These are phyloP conservation scores for Vigna mungo DNA, from an alignment of 306 rosid species.

Conservation along the genomic window DNA sequence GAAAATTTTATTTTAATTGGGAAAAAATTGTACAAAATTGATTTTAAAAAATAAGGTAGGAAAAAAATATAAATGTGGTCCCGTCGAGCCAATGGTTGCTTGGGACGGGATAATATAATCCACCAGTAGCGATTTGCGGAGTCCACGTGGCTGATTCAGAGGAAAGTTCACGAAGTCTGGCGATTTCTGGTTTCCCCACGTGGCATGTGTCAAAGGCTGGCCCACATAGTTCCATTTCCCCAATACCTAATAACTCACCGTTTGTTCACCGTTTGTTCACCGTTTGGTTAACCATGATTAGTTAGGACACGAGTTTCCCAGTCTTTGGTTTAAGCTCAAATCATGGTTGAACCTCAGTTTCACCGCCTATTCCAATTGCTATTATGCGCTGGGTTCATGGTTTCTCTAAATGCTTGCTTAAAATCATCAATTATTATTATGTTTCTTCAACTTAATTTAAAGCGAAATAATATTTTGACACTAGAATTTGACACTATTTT, in stretches of 20 bases:
- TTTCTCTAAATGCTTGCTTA: too few relatives aligned
- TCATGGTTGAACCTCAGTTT: not conserved
- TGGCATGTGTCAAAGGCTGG: slow-evolving; percentile 25
- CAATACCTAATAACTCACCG: slow-evolving; percentile 37
- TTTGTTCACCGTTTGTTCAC: slow-evolving; percentile 9
- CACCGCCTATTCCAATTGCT: not conserved
- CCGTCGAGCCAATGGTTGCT: slow-evolving; percentile 18
- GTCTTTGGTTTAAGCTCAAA: not conserved
- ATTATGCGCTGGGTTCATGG: not conserved
- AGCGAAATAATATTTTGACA: too few relatives aligned
- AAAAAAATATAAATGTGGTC: slow-evolving; percentile 11
- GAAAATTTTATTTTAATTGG: too few relatives aligned
- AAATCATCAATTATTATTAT: too few relatives aligned
- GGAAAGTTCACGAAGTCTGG: slow-evolving; percentile 42
- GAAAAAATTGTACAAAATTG: too few relatives aligned
- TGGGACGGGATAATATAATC: not conserved
- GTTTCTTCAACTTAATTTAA: not conserved
- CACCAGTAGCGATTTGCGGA: not conserved
- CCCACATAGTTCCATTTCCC: not conserved
- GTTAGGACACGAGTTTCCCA: not conserved
- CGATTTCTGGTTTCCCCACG: slow-evolving; percentile 50
- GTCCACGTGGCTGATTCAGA: slow-evolving; percentile 56
- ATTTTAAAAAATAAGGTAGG: too few relatives aligned
- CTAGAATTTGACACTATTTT: too few relatives aligned
- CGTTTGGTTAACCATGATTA: slow-evolving; percentile 50